phyloP scores from a whole-genome alignment of 306 rosid genomes.

The Alnus rubra region DNA sequence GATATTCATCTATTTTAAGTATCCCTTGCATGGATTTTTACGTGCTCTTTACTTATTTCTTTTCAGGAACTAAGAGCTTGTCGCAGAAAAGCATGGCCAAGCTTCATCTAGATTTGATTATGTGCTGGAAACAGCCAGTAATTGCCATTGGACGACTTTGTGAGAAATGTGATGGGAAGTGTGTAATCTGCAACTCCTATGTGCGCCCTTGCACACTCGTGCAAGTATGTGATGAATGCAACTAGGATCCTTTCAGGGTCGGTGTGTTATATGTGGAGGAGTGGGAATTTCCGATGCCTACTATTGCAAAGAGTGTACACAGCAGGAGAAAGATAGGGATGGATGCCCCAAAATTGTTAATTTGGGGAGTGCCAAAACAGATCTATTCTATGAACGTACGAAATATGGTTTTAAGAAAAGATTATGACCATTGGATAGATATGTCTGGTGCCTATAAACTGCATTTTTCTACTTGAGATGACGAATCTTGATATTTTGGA shows the following conservation, averaged over 20 bases:
- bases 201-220: no score
- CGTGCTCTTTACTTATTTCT: no score
- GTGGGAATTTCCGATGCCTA: constrained; percentile 91
- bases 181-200: constrained; percentile 85
- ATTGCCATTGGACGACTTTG: constrained; percentile 82
- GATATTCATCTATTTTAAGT: no score
- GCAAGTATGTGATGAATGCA: no score
- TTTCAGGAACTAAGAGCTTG: no score
- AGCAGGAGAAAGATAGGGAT: constrained; percentile 92
- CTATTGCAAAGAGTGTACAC: constrained; percentile 97
- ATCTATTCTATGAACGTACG: constrained; percentile 80
- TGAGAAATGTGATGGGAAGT: constrained; percentile 88
- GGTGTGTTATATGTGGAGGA: constrained; percentile 91
- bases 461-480: not conserved
- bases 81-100: no score
- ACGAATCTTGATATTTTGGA: not conserved
- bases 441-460: not conserved
- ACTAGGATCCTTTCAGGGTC: constrained; percentile 78
- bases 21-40: no score
- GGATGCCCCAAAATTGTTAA: constrained; percentile 96
- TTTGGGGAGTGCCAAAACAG: no score
- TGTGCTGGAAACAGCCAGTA: no score
- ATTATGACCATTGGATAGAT: constrained; percentile 26
- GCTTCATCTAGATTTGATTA: no score
- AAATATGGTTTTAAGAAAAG: constrained; percentile 94